These are phyloP conservation scores for Musa troglodytarum DNA, from an alignment of 176 grass and related monocot species.

Conservation along the genomic window DNA sequence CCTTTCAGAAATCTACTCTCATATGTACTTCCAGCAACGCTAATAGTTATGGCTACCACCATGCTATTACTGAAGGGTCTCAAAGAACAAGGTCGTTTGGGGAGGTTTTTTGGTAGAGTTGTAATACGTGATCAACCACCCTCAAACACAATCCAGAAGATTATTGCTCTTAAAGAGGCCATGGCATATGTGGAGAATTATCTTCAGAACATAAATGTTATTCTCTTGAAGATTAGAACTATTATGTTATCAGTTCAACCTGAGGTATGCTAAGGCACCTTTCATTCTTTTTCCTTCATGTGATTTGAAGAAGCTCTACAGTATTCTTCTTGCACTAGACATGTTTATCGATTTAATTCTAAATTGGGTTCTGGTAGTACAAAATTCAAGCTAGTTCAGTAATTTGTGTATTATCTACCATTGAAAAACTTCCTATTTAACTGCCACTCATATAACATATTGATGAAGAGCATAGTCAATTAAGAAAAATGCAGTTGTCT, in stretches of 20 bases:
- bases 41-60: conserved; percentile 55
- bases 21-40: conserved; percentile 55
- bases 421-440: too few relatives aligned
- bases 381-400: too few relatives aligned
- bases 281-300: conserved; percentile 6
- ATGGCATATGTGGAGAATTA: conserved; percentile 86
- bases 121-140: conserved; percentile 78
- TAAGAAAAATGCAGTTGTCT: too few relatives aligned
- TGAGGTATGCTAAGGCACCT: conserved; percentile 47
- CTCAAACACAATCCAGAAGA: conserved; percentile 95
- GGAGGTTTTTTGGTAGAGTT: conserved; percentile 86
- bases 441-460: too few relatives aligned
- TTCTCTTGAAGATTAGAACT: conserved; percentile 67
- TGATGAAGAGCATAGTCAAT: too few relatives aligned
- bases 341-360: not conserved
- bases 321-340: not conserved
- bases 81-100: conserved; percentile 83
- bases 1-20: conserved; percentile 64
- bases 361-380: not conserved
- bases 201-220: conserved; percentile 75
- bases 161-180: conserved; percentile 87
- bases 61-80: conserved; percentile 82
- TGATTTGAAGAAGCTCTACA: not conserved
- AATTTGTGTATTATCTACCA: too few relatives aligned
- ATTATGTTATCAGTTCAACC: conserved; percentile 77